Conservation (phyloP, 441 rosid species). For the Metrosideros polymorpha region DNA sequence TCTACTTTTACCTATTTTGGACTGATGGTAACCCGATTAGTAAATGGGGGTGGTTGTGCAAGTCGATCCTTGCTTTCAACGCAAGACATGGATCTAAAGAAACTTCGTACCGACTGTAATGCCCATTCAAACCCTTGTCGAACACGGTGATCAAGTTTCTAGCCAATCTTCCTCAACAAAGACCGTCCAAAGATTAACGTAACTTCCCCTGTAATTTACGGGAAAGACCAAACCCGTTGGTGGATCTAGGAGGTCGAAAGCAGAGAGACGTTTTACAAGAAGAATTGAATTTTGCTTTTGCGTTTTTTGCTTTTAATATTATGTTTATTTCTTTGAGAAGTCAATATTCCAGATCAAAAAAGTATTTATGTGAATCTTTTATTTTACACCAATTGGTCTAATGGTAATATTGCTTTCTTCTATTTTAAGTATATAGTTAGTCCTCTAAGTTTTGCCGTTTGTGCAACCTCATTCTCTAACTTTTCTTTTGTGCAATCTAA, state of each 20-base stretch:
- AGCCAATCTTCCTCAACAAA: background rate
- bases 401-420: background rate
- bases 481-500: background rate
- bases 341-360: background rate
- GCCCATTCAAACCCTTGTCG: background rate
- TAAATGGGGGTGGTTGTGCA: background rate
- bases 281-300: background rate
- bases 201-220: background rate
- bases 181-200: background rate
- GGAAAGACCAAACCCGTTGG: background rate
- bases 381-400: background rate
- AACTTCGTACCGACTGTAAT: background rate
- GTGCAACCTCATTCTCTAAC: background rate
- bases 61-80: background rate
- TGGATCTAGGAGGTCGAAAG: background rate
- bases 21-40: background rate
- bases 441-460: background rate
- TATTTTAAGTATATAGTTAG: background rate
- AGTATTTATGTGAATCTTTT: background rate
- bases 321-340: background rate
- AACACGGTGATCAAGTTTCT: background rate
- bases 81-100: background rate
- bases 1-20: background rate
- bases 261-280: background rate
- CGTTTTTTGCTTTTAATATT: background rate